phyloP scores from a whole-genome alignment of 2,329 filamentous ascomycete genomes.

The Nothomitra cinnamomea region DNA sequence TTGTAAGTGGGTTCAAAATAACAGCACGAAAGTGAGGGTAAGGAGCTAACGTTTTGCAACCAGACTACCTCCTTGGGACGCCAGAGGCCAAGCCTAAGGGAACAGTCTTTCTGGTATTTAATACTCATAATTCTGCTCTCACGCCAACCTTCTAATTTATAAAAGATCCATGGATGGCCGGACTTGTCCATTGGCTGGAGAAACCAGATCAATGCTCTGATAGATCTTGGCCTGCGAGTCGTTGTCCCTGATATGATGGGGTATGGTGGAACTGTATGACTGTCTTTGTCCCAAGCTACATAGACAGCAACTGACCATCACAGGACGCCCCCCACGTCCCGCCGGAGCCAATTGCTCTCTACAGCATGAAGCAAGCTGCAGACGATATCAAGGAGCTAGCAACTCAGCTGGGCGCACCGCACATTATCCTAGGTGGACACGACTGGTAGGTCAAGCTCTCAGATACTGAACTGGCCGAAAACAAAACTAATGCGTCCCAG shows the following conservation, averaged over 20 bases:
- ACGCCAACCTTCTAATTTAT: slow-evolving; percentile 13
- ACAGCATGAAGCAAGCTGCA: slow-evolving; percentile 54
- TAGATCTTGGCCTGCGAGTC: slow-evolving; percentile 57
- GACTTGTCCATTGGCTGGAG: slow-evolving; percentile 78
- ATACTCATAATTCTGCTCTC: slow-evolving; percentile 21
- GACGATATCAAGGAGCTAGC: slow-evolving; percentile 62
- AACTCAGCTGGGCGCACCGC: slow-evolving; percentile 33
- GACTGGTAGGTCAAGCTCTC: slow-evolving; percentile 44
- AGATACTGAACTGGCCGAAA: neutral
- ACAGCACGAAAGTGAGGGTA: neutral
- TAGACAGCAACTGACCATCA: slow-evolving; percentile 11
- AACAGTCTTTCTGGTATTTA: slow-evolving; percentile 29
- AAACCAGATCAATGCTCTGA: slow-evolving; percentile 65
- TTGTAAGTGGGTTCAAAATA: slow-evolving; percentile 22
- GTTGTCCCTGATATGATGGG: slow-evolving; percentile 77
- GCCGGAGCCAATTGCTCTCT: slow-evolving; percentile 29
- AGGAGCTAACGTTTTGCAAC: neutral
- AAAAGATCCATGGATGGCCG: slow-evolving; percentile 59
- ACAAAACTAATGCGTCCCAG: slow-evolving; percentile 15
- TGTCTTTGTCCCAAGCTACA: neutral
- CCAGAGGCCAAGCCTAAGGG: slow-evolving; percentile 28
- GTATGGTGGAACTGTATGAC: slow-evolving; percentile 53
- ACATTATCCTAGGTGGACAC: slow-evolving; percentile 72
- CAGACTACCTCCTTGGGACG: slow-evolving; percentile 37
- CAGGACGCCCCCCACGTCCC: slow-evolving; percentile 40